Evolutionary conservation across 371 early-diverging fungal species (phyloP).

Genomic region (Circinella minor): DNA sequence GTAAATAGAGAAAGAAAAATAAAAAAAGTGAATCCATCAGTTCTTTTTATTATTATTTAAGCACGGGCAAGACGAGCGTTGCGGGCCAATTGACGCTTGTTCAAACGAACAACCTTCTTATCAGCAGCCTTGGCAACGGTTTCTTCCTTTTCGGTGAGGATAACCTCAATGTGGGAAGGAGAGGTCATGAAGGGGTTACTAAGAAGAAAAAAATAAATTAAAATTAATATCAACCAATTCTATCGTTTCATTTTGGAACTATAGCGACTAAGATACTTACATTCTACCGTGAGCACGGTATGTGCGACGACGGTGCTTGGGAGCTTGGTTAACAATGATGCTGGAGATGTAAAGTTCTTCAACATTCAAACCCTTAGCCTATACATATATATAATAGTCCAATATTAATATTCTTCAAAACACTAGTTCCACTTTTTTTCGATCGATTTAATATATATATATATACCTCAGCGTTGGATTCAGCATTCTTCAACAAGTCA

Average conservation of each 20-base stretch:
- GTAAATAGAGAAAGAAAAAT: neutral
- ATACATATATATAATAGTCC: constrained; percentile 2
- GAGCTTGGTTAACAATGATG: constrained; percentile 98
- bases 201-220: neutral
- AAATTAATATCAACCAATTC: neutral
- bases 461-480: constrained; percentile 83
- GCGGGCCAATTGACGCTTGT: constrained; percentile 60
- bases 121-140: constrained; percentile 71
- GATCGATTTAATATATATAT: neutral
- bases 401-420: neutral
- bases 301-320: constrained; percentile 96
- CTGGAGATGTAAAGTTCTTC: constrained; percentile 90
- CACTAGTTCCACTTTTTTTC: neutral
- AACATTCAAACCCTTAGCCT: constrained; percentile 89
- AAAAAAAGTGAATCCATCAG: neutral
- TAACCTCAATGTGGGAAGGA: constrained; percentile 98
- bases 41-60: constrained; percentile 9
- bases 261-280: constrained; percentile 8
- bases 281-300: constrained; percentile 99
- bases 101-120: constrained; percentile 54
- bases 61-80: constrained; percentile 52
- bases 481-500: constrained; percentile 96
- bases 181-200: constrained; percentile 90
- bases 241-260: neutral
- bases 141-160: constrained; percentile 83